Evolutionary conservation across 225 moss, liverwort and hornwort genomes (phyloP).

Genomic region (Sphagnum contortum): DNA sequence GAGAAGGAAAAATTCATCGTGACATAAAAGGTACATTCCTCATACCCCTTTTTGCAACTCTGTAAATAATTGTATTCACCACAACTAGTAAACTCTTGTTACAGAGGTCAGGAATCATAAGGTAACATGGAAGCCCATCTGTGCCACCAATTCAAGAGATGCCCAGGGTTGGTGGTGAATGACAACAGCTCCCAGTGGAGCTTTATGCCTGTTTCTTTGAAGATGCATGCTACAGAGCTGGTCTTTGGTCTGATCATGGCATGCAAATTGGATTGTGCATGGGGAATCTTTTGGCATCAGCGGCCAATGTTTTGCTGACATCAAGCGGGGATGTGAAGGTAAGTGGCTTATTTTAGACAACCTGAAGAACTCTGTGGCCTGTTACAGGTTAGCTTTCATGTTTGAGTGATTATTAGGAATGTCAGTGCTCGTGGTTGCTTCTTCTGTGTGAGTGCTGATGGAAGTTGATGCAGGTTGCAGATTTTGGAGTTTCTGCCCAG

Average conservation of each 20-base stretch:
- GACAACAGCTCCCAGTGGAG: too few species aligned
- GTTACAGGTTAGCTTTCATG: too few species aligned
- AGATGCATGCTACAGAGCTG: too few species aligned
- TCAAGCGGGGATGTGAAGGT: conserved; percentile 97
- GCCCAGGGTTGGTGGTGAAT: too few species aligned
- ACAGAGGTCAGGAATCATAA: too few species aligned
- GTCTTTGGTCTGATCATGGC: too few species aligned
- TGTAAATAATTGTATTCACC: neutral
- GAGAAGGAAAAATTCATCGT: conserved; percentile 94
- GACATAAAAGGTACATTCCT: conserved; percentile 75
- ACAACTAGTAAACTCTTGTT: too few species aligned
- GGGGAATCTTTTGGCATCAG: conserved; percentile 34
- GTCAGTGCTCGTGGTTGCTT: too few species aligned
- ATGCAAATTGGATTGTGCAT: conserved; percentile 1
- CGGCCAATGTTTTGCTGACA: conserved; percentile 90
- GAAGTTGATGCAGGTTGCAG: conserved; percentile 81
- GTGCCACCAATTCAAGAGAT: too few species aligned
- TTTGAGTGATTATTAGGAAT: too few species aligned
- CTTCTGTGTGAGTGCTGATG: conserved; percentile 25
- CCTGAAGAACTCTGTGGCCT: neutral
- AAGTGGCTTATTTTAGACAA: conserved; percentile 4
- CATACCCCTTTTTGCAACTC: neutral
- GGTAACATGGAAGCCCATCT: too few species aligned
- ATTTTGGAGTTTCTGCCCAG: conserved; percentile 98
- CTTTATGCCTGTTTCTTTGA: too few species aligned